Base-by-base conservation (phyloP, 75 land plant species). In the Larix kaempferi region DNA sequence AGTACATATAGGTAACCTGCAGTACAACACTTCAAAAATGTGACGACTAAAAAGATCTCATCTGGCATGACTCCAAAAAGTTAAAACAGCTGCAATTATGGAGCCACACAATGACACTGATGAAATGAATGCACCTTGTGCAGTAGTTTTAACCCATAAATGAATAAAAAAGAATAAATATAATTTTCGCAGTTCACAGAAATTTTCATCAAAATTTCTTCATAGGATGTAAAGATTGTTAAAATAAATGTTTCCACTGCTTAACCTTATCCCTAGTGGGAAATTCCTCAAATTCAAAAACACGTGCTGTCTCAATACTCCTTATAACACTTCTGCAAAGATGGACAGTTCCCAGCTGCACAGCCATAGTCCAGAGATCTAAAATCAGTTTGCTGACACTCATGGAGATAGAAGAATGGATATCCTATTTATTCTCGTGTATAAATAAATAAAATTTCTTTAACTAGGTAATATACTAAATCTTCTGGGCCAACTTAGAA, bases 201-300 rank as follows among this genome's bases (percentile, higher is more conserved):
- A 16, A 2, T 69, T 10, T 41, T 69, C 73, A 39, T 56, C 67
- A 58, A 23, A n/a, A 74, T 16, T 10, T 29, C 25, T 75, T 16
- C 78, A 49, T 12, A 54, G 54, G 73, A 41, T 41, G 23, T 17
- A 69, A 22, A 21, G 5, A 74, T 6, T 35, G 15, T 25, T 58
- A 27, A 14, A 27, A 15, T 33, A 15, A 74, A 75, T 74, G 73
- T n/a, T 41, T 69, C 5, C 22, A 2, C 44, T 21, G 52, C 12
- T 19, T 41, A 27, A 95, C 98, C 94, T 89, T 91, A 66, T 97
- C 99, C 75, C 93, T 91, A 33, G 69, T 78, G 44, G 99, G 99
- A 83, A 98, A 98, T 62, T 98, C 99, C 80, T 98, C 99, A 83
- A 98, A 98, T 62, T 98, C 99, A 81, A 98, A 98, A 55, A 95